Conservation (phyloP, 2,329 filamentous ascomycete genomes). For the Phaeophleospora eucalypticola region DNA sequence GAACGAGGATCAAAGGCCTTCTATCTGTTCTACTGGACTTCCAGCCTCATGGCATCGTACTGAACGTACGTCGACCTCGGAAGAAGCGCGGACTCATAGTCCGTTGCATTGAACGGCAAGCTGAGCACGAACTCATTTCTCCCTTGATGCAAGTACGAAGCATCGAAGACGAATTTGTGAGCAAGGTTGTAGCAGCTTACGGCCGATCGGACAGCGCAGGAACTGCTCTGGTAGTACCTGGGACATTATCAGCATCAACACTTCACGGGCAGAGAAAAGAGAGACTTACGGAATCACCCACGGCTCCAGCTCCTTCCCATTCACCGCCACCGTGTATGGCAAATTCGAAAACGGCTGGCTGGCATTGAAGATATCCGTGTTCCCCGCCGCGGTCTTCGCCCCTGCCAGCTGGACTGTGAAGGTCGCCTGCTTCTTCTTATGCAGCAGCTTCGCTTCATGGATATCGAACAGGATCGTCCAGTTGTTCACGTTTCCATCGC, state of each 20-base stretch:
- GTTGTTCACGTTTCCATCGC: constrained; percentile 52
- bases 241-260: constrained; percentile 4
- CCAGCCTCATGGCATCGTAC: constrained; percentile 61
- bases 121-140: constrained; percentile 56
- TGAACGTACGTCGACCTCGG: constrained; percentile 57
- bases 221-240: constrained; percentile 53
- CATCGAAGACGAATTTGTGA: constrained; percentile 58
- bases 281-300: constrained; percentile 55
- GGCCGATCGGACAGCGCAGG: constrained; percentile 58
- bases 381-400: constrained; percentile 59
- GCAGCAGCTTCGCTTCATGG: constrained; percentile 37
- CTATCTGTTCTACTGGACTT: constrained; percentile 50
- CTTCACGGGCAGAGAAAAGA: background rate
- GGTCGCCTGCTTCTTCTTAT: constrained; percentile 45
- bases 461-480: constrained; percentile 57
- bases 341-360: constrained; percentile 53
- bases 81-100: constrained; percentile 56
- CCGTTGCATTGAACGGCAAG: constrained; percentile 56
- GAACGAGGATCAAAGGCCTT: too few relatives aligned
- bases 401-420: constrained; percentile 62
- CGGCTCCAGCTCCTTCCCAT: constrained; percentile 43
- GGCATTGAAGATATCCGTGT: constrained; percentile 56
- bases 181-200: constrained; percentile 60
- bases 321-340: constrained; percentile 49
- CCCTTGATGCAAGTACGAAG: constrained; percentile 46